A percentile compares a stretch with the other conserved stretches of the same genome.
These are phyloP conservation scores for Trypanosoma scelopori DNA, from an alignment of 208 protist genomes.

Conservation along the genomic window DNA sequence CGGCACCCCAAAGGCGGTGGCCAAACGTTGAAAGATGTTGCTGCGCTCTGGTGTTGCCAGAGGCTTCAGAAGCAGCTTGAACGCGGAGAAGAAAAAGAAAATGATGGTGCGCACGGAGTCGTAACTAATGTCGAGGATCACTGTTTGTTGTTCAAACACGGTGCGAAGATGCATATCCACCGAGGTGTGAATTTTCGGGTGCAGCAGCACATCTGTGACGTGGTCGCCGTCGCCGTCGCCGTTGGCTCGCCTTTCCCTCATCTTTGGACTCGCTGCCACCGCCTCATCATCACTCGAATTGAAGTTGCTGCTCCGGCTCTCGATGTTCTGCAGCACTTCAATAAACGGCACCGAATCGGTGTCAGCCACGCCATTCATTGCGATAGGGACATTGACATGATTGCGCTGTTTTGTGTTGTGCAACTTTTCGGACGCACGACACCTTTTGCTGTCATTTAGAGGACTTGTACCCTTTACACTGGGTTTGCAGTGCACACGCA, in stretches of 20 bases:
- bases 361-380: no score
- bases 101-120: conserved; percentile 71
- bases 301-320: no score
- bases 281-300: no score
- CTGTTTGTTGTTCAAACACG: conserved; percentile 64
- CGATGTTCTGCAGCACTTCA: no score
- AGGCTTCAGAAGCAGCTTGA: conserved; percentile 71
- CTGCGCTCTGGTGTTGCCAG: conserved; percentile 59
- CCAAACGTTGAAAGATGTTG: conserved; percentile 73
- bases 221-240: conserved; percentile 26
- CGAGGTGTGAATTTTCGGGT: conserved; percentile 44
- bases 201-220: conserved; percentile 44
- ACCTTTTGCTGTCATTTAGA: not conserved
- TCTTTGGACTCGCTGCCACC: no score
- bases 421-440: not conserved
- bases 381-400: no score
- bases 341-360: no score
- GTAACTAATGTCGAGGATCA: conserved; percentile 69
- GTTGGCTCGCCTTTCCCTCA: no score
- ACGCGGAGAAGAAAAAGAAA: conserved; percentile 79
- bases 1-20: conserved; percentile 65
- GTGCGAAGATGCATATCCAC: conserved; percentile 48
- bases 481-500: no score
- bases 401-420: no score
- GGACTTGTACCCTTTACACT: no score